A percentile compares a stretch with the other conserved stretches of the same genome.
These are phyloP conservation scores for Suillus subalutaceus DNA, from an alignment of 768 basidiomycete species.

Conservation along the genomic window DNA sequence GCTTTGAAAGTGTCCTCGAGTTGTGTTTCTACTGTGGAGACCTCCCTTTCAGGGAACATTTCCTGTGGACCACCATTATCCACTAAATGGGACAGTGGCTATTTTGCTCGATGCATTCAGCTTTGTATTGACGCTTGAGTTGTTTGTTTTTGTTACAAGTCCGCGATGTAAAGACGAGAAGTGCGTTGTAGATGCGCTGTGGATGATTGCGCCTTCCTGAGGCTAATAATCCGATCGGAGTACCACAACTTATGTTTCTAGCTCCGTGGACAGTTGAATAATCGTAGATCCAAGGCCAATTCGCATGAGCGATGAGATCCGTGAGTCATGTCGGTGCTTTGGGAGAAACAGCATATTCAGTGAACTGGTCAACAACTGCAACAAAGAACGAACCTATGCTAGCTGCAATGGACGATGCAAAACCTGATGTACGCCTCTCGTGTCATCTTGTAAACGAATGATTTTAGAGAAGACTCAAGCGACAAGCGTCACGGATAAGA, in stretches of 20 bases:
- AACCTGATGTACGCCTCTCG: neutral
- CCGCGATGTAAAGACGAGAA: neutral
- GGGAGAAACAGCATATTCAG: neutral
- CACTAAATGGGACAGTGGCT: neutral
- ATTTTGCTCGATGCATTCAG: too few species aligned
- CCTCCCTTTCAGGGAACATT: neutral
- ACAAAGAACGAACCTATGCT: neutral
- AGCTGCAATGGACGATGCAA: neutral
- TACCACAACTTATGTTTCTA: neutral
- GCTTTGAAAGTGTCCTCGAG: neutral
- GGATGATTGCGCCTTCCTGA: neutral
- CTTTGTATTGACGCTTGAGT: neutral
- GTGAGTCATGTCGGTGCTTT: neutral
- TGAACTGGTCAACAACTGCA: neutral
- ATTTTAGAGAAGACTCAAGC: too few species aligned
- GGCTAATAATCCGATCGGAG: neutral
- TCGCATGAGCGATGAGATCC: neutral
- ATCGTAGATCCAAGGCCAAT: neutral
- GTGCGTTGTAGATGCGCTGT: neutral
- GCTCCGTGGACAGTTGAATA: neutral
- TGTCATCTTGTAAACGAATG: neutral
- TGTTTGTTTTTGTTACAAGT: neutral
- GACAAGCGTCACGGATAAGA: neutral
- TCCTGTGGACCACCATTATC: neutral
- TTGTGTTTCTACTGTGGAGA: neutral